These are phyloP conservation scores for Austroboletus novae-zelandiae DNA, from an alignment of 1,284 basidiomycete species.

Conservation along the genomic window DNA sequence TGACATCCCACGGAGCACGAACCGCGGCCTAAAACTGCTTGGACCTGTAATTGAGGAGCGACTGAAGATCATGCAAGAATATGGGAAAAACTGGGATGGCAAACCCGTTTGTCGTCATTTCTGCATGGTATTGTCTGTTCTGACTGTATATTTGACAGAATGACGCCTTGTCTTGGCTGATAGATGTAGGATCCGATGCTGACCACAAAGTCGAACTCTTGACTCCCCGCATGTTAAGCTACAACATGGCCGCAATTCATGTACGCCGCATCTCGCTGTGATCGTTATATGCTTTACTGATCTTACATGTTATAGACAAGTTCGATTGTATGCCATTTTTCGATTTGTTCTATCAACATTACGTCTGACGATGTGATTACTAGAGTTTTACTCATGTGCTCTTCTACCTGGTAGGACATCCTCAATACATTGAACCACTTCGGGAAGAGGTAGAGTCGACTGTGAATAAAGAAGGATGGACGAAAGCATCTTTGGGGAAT, in stretches of 20 bases:
- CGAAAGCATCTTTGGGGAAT: constrained; percentile 37
- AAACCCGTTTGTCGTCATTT: constrained; percentile 34
- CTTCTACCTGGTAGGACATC: constrained; percentile 36
- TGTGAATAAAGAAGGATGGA: constrained; percentile 39
- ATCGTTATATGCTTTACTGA: neutral
- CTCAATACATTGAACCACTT: constrained; percentile 36
- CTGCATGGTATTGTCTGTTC: constrained; percentile 19
- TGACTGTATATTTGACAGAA: neutral
- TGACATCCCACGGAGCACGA: neutral
- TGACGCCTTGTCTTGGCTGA: constrained; percentile 40
- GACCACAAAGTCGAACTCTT: constrained; percentile 30
- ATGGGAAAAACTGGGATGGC: constrained; percentile 37
- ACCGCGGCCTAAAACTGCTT: constrained; percentile 26
- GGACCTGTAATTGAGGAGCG: constrained; percentile 38
- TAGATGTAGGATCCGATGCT: constrained; percentile 36
- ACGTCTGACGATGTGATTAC: neutral
- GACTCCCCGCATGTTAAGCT: constrained; percentile 29
- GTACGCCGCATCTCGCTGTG: neutral
- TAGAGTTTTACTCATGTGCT: constrained; percentile 36
- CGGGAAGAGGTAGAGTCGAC: constrained; percentile 42
- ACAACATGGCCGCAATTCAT: constrained; percentile 42
- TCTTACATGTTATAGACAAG: neutral
- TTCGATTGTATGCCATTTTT: neutral
- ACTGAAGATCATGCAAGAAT: constrained; percentile 25
- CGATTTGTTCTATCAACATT: neutral